Evolutionary conservation across 345 rosid species (phyloP).

Genomic region (Aquilaria sinensis): DNA sequence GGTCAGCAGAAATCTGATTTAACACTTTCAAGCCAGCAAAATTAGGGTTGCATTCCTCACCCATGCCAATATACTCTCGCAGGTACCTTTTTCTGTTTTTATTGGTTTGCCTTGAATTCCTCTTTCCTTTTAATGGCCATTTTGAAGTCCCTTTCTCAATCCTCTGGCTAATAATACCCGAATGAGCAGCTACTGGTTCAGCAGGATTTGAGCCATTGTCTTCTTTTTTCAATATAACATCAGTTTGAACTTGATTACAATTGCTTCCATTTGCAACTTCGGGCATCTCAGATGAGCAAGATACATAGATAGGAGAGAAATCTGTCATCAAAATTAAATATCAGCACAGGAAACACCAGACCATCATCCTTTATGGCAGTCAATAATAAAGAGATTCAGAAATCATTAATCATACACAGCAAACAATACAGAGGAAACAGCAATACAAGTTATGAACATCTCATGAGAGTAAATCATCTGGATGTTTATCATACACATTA

Average conservation of each 20-base stretch:
- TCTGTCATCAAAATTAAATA: conserved; percentile 29
- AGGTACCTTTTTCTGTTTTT: conserved; percentile 54
- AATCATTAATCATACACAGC: too few relatives aligned
- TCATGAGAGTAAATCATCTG: too few relatives aligned
- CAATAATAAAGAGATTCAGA: too few relatives aligned
- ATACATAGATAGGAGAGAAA: conserved; percentile 27
- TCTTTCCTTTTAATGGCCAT: conserved; percentile 94
- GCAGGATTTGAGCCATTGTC: too few relatives aligned
- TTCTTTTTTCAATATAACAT: too few relatives aligned
- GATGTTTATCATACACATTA: too few relatives aligned
- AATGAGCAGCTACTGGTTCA: conserved; percentile 18
- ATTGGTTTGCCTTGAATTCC: conserved; percentile 74
- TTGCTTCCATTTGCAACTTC: conserved; percentile 5
- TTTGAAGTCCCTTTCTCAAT: conserved; percentile 61
- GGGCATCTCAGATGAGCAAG: conserved; percentile 31
- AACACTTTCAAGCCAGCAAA: neutral
- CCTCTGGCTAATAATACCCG: conserved; percentile 36
- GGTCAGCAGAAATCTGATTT: conserved; percentile 33
- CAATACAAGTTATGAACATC: too few relatives aligned
- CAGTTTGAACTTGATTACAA: conserved; percentile 19
- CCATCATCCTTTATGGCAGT: too few relatives aligned
- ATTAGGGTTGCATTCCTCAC: conserved; percentile 8
- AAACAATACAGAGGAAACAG: too few relatives aligned
- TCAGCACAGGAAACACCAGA: neutral
- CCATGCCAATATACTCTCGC: conserved; percentile 37